Evolutionary conservation across 1,139 yeast species (phyloP).

Genomic region (Wickerhamomyces sp.): DNA sequence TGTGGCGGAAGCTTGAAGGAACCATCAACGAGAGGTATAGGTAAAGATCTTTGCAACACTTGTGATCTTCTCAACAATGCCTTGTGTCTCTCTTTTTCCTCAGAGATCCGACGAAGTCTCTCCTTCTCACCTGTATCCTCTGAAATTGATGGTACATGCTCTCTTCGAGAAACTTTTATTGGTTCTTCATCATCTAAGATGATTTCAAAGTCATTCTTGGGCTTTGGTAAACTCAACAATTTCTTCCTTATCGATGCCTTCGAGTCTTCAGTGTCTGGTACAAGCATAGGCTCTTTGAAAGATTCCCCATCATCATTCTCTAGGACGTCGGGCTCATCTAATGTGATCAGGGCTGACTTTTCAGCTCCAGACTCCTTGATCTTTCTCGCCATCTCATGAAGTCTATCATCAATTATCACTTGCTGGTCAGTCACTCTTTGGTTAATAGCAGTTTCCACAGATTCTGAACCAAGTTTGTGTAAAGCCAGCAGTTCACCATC

Average conservation of each 20-base stretch:
- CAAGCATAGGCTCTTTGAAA: too few species aligned
- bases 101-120: slow-evolving; percentile 21
- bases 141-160: slow-evolving; percentile 6
- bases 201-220: slow-evolving; percentile 55
- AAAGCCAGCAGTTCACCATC: slow-evolving; percentile 31
- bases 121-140: slow-evolving; percentile 35
- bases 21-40: slow-evolving; percentile 39
- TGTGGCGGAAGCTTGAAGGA: slow-evolving; percentile 5
- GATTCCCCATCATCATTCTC: slow-evolving; percentile 24
- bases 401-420: slow-evolving; percentile 31
- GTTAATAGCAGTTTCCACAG: slow-evolving; percentile 15
- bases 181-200: slow-evolving; percentile 30
- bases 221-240: slow-evolving; percentile 44
- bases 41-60: slow-evolving; percentile 45
- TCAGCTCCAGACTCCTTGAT: slow-evolving; percentile 23
- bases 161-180: slow-evolving; percentile 16
- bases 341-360: slow-evolving; percentile 42
- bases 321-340: slow-evolving; percentile 51
- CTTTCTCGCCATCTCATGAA: slow-evolving; percentile 26
- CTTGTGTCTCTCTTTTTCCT: slow-evolving; percentile 21
- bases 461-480: slow-evolving; percentile 24
- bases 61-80: slow-evolving; percentile 39
- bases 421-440: slow-evolving; percentile 17
- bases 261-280: not conserved
- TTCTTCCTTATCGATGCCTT: slow-evolving; percentile 19